Evolutionary conservation across 1,139 yeast species (phyloP), one percentile per base, ranked within the genome.

Genomic region (Blastobotrys serpentis): DNA sequence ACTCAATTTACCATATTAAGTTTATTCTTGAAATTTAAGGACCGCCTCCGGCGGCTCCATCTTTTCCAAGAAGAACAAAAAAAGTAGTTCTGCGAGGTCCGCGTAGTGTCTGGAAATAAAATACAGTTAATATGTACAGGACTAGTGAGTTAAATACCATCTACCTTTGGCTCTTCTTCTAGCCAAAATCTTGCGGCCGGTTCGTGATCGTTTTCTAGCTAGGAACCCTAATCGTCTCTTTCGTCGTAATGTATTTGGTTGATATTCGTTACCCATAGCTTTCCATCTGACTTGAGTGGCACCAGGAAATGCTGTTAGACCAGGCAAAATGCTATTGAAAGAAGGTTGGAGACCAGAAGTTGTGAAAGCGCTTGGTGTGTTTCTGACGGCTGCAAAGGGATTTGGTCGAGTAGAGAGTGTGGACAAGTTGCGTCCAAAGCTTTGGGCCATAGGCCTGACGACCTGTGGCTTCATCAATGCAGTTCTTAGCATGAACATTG

Each of bases 261-360:
- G 98, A 69, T 85, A 92, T 18, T 96, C 88, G 70, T 88, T 86
- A 69, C 98, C 98, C 73, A 95, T 81, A 23, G 89, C 76, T 65
- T 86, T 83, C 83, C 90, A 84, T 72, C 96, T 79, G 37, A 58
- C 52, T 45, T 63, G 66, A 4, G 51, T 43, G 22, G 51, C 37
- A 3, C 38, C 50, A 7, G 49, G 33, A 36, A 48, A 32, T 22
- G 50, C 49, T 11, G 44, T 43, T 42, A 47, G 14, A n/a, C 47
- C 44, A 14, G 49, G 38, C 6, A 39, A 8, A 19, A 53, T 47
- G 45, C 53, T 49, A 37, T 49, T 53, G 34, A 51, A 50, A 8
- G 55, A 49, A 2, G 57, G 57, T 17, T 36, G 40, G 11, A 36
- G 19, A 14, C 23, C 19, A 19, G 40, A 17, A 19, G 25, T 17